phyloP scores from a whole-genome alignment of 2,329 filamentous ascomycete genomes.

The Trichoderma hamatum region DNA sequence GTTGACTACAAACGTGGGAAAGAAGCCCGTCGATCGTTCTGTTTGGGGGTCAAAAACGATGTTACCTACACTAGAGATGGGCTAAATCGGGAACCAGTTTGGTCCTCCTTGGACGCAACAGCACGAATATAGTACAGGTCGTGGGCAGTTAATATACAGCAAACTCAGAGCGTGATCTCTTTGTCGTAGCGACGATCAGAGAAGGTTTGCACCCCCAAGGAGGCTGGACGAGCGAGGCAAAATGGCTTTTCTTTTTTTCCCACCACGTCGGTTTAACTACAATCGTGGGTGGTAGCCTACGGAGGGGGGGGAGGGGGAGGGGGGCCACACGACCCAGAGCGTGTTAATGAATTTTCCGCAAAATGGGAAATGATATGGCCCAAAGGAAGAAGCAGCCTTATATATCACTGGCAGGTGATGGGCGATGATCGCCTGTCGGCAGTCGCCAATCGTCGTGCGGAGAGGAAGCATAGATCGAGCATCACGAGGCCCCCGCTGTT shows the following conservation, averaged over 20 bases:
- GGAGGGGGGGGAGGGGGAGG: background rate
- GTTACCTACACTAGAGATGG: background rate
- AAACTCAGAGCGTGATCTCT: background rate
- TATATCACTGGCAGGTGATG: constrained; percentile 12
- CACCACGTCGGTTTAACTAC: constrained; percentile 16
- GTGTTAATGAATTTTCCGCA: background rate
- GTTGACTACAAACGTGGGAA: background rate
- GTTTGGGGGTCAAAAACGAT: background rate
- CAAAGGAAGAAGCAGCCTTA: constrained; percentile 6
- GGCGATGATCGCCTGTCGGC: constrained; percentile 6
- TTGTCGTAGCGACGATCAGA: background rate
- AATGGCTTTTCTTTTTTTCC: constrained; percentile 3
- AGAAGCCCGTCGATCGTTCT: background rate
- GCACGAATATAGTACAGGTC: background rate
- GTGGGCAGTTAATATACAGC: background rate
- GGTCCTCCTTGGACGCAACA: background rate
- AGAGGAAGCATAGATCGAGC: background rate
- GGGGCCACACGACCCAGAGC: background rate
- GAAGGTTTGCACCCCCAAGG: background rate
- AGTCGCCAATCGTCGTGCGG: background rate
- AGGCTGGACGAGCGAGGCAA: background rate
- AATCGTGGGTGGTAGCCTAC: background rate
- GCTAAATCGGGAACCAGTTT: constrained; percentile 2
- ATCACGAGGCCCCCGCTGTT: constrained; percentile 8
- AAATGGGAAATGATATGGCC: background rate